phyloP scores from a whole-genome alignment of 805 yeast genomes.

The Barnettozyma siamensis region DNA sequence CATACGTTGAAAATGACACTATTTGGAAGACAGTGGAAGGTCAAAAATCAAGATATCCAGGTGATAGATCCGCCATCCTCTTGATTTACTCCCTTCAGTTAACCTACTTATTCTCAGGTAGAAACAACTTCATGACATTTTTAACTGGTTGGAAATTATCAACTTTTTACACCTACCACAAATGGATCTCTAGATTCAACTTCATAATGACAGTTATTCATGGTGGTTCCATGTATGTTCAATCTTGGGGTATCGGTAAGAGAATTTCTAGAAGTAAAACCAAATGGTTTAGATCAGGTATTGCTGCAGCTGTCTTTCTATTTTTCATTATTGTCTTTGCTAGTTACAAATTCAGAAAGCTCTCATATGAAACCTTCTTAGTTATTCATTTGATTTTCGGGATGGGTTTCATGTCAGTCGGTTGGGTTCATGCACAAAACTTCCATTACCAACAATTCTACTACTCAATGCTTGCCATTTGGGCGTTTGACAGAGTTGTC shows the following conservation, averaged over 20 bases:
- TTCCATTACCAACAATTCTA: slow-evolving; percentile 47
- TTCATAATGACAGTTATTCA: slow-evolving; percentile 22
- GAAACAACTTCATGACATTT: slow-evolving; percentile 62
- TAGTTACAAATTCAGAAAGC: slow-evolving; percentile 42
- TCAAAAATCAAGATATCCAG: slow-evolving; percentile 22
- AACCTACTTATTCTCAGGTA: slow-evolving; percentile 57
- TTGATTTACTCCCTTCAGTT: slow-evolving; percentile 40
- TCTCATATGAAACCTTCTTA: slow-evolving; percentile 56
- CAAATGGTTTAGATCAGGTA: slow-evolving; percentile 20
- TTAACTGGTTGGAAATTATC: slow-evolving; percentile 63
- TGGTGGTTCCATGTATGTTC: slow-evolving; percentile 18
- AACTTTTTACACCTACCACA: slow-evolving; percentile 61
- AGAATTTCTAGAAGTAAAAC: slow-evolving; percentile 9
- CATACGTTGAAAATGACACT: slow-evolving; percentile 13
- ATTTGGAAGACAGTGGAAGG: slow-evolving; percentile 16
- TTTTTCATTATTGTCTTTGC: slow-evolving; percentile 13
- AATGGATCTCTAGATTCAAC: slow-evolving; percentile 50
- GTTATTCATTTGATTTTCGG: slow-evolving; percentile 52
- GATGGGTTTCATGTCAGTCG: slow-evolving; percentile 42
- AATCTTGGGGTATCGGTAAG: slow-evolving; percentile 16
- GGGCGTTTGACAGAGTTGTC: slow-evolving; percentile 47
- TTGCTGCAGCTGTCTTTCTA: slow-evolving; percentile 11
- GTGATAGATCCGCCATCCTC: slow-evolving; percentile 24
- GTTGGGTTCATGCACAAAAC: slow-evolving; percentile 52
- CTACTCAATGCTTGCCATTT: slow-evolving; percentile 30